Base-by-base conservation (phyloP, 2,329 filamentous ascomycete species). In the Saccharata proteae region DNA sequence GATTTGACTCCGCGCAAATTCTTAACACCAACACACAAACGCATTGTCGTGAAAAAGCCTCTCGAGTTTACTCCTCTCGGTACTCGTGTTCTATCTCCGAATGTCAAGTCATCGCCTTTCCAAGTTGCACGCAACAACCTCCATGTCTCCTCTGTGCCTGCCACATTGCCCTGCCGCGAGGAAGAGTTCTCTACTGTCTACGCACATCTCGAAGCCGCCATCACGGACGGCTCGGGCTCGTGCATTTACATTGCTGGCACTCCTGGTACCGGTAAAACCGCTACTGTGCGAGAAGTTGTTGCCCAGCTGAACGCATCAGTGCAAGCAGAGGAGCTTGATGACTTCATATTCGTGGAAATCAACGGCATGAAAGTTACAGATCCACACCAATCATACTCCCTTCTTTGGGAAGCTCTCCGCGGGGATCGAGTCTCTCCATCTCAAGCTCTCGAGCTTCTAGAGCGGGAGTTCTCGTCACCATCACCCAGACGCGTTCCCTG, bases 291-390 rank as follows among this genome's bases (percentile, higher is more conserved):
- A 28, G 90, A 98, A 56, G 90, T 96, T 1, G 80, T 98, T 11
- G 75, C 80, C 4, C 80, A 85, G 38, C 69, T 98, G 6, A 88
- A 96, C 44, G 74, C 79, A n/a, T 77, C 84, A 1, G 90, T 96
- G 1, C 69, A 74, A 28, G 76, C 79, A 6, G 90, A 98, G 48
- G 88, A 96, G 55, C 69, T 98, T 24, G 90, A 98, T 47, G 88
- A 96, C 52, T 98, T 98, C 55, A 93, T 94, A 37, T 98, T 98
- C 44, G 86, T 98, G 39, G 90, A 98, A 56, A 96, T 98, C 60
- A 98, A 98, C 56, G 92, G 90, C 43, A 96, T 98, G 90, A 98
- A 98, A 62, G 86, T 98, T 44, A 93, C 90, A 0, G 90, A 98
- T 52, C 88, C 90, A 1, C 86, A 96, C 49, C 90, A 98, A 54